Percentiles rank a stretch among this genome's conserved stretches.
These are phyloP conservation scores for Trichoderma simmonsii DNA, from an alignment of 2,329 filamentous ascomycete genomes.

Conservation along the genomic window DNA sequence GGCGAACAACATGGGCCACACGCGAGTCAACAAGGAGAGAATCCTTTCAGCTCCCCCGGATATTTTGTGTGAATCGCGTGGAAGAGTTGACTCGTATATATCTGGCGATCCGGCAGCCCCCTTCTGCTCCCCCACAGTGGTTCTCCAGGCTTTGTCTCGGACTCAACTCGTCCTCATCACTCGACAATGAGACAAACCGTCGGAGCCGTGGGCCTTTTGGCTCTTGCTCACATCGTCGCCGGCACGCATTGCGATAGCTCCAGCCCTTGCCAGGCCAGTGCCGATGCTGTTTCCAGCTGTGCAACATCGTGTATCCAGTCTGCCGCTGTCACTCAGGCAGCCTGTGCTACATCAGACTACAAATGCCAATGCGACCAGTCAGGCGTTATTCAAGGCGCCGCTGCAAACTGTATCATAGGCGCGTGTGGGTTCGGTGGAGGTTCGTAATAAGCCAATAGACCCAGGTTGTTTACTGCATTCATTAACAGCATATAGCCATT, in stretches of 20 bases:
- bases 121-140: background rate
- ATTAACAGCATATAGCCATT: background rate
- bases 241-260: constrained; percentile 22
- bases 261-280: constrained; percentile 27
- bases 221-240: constrained; percentile 22
- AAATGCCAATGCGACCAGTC: constrained; percentile 27
- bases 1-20: background rate
- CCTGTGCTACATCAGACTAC: constrained; percentile 25
- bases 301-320: constrained; percentile 27
- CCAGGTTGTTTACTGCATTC: background rate
- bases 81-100: background rate
- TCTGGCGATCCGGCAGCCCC: background rate
- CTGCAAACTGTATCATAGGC: constrained; percentile 23
- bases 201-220: constrained; percentile 19
- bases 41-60: background rate
- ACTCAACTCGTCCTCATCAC: background rate
- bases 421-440: constrained; percentile 22
- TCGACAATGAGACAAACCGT: constrained; percentile 7
- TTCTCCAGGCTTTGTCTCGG: background rate
- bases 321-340: constrained; percentile 25
- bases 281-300: constrained; percentile 26
- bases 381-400: constrained; percentile 25
- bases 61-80: background rate
- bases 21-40: background rate
- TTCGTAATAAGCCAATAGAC: background rate